Evolutionary conservation across 495 filamentous ascomycete genomes (phyloP), one percentile per base, ranked within the genome.

Genomic region (Pseudevernia furfuracea): DNA sequence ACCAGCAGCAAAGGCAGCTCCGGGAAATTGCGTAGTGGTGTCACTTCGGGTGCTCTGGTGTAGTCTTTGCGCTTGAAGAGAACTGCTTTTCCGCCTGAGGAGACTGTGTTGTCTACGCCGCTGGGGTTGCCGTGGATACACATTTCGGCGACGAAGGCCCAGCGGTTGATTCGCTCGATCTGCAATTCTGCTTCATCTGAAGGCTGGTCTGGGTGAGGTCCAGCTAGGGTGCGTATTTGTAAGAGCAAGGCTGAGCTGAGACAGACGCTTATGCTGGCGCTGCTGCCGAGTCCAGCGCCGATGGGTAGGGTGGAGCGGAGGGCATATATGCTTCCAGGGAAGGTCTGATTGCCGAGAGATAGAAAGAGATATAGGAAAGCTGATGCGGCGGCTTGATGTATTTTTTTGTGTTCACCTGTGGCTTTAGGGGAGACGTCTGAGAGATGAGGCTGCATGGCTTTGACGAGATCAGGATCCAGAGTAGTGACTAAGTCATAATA

Each of bases 71-170:
- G 83, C 69, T 89, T 86, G 78, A 95, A 98, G 38, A 96, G 80
- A 4, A 97, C 92, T 6, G 92, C 94, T 77, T 93, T 96, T 60
- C 94, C 94, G 68, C 90, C 85, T 15, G 91, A 88, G 49, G 93
- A 79, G 58, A 98, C 93, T n/a, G 94, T 97, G 74, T 98, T 98
- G 77, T 98, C 94, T 59, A 98, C 90, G 0, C 94, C 94, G 12
- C 90, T 95, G 7, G 94, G 93, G 72, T 96, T 96, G 34, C 92
- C 92, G 74, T 98, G 94, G 52, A 96, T 97, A 70, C 90, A 92
- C 82, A 97, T 87, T 76, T 98, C 94, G 34, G 89, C 91, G 1
- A 97, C 94, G 72, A 95, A 97, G 0, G 94, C 93, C 94, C 94
- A 98, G 60, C 88, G 85, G 72, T 98, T 98, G 71, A 98, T 95